Evolutionary conservation across 805 yeast species (phyloP).

Genomic region (Candida saitoana): DNA sequence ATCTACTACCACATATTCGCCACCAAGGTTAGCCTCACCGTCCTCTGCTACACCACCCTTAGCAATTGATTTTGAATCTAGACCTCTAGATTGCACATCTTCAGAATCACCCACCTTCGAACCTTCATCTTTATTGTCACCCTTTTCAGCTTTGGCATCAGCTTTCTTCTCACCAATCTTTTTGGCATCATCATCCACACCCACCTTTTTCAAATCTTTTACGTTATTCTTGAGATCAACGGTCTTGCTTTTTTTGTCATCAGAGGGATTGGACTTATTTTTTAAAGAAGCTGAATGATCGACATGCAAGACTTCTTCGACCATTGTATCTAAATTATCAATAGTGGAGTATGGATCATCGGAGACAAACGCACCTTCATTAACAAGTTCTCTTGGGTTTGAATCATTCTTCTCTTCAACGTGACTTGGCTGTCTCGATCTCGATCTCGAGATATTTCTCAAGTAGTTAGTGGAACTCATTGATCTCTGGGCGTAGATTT

Average conservation of each 20-base stretch:
- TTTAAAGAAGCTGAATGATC: conserved; percentile 1
- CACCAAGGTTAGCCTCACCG: no score
- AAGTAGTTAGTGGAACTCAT: conserved; percentile 51
- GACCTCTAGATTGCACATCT: no score
- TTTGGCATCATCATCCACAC: not conserved
- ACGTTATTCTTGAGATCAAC: not conserved
- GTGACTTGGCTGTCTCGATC: conserved; percentile 44
- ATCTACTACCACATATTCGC: no score
- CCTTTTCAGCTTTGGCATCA: not conserved
- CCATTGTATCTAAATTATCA: conserved; percentile 47
- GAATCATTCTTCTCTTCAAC: conserved; percentile 28
- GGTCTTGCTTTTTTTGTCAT: conserved; percentile 5
- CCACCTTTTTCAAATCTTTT: not conserved
- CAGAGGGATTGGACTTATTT: conserved; percentile 5
- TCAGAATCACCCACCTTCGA: conserved; percentile 6
- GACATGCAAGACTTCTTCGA: conserved; percentile 39
- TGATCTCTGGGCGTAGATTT: conserved; percentile 30
- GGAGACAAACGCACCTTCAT: conserved; percentile 54
- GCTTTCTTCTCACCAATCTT: not conserved
- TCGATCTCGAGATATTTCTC: conserved; percentile 62
- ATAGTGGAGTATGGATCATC: conserved; percentile 49
- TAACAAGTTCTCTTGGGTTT: conserved; percentile 37
- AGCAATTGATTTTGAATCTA: no score
- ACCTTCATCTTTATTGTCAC: conserved; percentile 5
- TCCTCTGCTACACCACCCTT: no score